A percentile compares a stretch with the other conserved stretches of the same genome.
Evolutionary conservation across 306 rosid genomes (phyloP).

Genomic region (Nissolia schottii): DNA sequence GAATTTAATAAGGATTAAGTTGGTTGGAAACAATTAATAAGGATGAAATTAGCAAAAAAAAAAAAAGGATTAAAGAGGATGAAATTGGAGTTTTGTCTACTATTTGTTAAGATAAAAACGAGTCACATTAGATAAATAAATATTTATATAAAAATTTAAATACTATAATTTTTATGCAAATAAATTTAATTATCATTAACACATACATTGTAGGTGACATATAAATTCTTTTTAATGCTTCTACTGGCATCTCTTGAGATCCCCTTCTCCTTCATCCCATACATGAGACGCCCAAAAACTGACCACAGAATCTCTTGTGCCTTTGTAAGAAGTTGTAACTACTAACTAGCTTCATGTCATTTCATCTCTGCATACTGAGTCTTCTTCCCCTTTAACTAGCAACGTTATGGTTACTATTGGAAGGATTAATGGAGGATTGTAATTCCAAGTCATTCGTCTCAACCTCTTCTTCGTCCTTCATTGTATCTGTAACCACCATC

Average conservation of each 20-base stretch:
- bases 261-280: neutral
- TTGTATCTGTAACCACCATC: neutral
- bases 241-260: neutral
- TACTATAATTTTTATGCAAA: neutral
- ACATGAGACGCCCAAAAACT: neutral
- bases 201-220: neutral
- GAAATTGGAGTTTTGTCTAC: too few species aligned
- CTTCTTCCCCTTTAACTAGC: too few species aligned
- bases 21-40: too few species aligned
- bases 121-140: neutral
- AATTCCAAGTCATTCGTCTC: slow-evolving; percentile 26
- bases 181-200: neutral
- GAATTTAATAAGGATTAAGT: too few species aligned
- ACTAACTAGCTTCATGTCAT: neutral
- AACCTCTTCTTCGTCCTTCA: neutral
- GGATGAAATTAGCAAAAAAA: too few species aligned
- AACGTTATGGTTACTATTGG: neutral
- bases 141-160: neutral
- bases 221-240: neutral
- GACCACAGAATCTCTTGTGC: neutral
- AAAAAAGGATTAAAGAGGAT: too few species aligned
- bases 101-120: too few species aligned
- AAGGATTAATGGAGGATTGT: slow-evolving; percentile 10
- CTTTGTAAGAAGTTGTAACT: too few species aligned
- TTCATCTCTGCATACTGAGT: neutral